A percentile compares a stretch with the other conserved stretches of the same genome.
These are phyloP conservation scores for Debaryomyces sp. DNA, from an alignment of 1,139 yeast species.

Conservation along the genomic window DNA sequence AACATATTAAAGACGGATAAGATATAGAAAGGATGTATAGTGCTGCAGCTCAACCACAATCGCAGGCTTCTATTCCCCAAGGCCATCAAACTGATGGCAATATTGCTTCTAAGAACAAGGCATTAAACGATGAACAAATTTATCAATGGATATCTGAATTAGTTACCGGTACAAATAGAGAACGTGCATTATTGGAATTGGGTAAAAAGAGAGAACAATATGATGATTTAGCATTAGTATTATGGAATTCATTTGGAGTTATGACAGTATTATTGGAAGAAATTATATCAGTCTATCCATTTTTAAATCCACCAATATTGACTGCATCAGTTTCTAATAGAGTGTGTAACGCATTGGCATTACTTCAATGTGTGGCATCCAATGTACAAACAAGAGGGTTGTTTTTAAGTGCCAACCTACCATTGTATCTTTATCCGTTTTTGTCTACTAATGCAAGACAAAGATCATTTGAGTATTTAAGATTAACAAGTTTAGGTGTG, in stretches of 20 bases:
- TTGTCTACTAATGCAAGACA: slow-evolving; percentile 89
- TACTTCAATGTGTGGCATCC: slow-evolving; percentile 95
- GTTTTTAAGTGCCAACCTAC: slow-evolving; percentile 87
- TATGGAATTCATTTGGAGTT: slow-evolving; percentile 97
- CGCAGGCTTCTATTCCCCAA: slow-evolving; percentile 7
- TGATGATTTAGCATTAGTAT: slow-evolving; percentile 87
- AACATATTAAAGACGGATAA: background rate
- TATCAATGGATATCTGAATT: slow-evolving; percentile 89
- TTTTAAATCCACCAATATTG: slow-evolving; percentile 82
- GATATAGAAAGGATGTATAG: slow-evolving; percentile 13
- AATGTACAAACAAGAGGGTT: slow-evolving; percentile 86
- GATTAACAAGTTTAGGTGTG: slow-evolving; percentile 92
- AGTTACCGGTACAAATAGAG: slow-evolving; percentile 87
- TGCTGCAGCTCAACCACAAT: slow-evolving; percentile 16
- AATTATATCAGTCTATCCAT: slow-evolving; percentile 86
- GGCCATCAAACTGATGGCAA: slow-evolving; percentile 7
- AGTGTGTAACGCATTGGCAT: slow-evolving; percentile 93
- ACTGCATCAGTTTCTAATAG: slow-evolving; percentile 88
- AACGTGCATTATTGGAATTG: slow-evolving; percentile 85
- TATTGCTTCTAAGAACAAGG: slow-evolving; percentile 36
- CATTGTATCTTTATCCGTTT: slow-evolving; percentile 90
- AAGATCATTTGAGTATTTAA: slow-evolving; percentile 88
- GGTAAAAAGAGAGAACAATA: slow-evolving; percentile 95
- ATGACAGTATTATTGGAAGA: slow-evolving; percentile 92
- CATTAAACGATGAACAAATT: slow-evolving; percentile 83